A percentile compares a stretch with the other conserved stretches of the same genome.
Conservation (phyloP, 208 protist genomes). For the Endotrypanum monterogeii region DNA sequence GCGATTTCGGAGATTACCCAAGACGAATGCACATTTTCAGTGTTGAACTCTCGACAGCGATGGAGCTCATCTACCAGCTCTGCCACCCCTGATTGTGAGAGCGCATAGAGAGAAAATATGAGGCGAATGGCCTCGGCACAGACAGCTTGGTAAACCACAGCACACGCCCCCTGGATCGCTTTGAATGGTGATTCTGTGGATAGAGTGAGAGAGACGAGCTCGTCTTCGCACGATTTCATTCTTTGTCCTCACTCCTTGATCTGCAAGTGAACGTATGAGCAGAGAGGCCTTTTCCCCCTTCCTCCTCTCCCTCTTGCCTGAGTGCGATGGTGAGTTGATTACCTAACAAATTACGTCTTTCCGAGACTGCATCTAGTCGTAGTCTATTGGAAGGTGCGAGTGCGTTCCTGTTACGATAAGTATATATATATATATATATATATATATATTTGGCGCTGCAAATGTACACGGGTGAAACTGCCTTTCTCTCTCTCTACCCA, state of each 20-base stretch:
- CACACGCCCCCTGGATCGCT: constrained; percentile 11
- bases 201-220: not conserved
- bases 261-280: not conserved
- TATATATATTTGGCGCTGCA: too few species aligned
- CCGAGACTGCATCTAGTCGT: too few species aligned
- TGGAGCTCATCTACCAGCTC: constrained; percentile 13
- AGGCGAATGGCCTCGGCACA: constrained; percentile 25
- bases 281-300: not conserved
- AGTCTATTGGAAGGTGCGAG: too few species aligned
- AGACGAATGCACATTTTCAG: not conserved
- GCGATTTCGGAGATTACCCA: not conserved
- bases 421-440: too few species aligned
- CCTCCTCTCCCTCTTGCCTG: not conserved
- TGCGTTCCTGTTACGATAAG: too few species aligned
- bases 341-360: not conserved
- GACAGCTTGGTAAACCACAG: constrained; percentile 17
- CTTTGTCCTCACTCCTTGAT: not conserved
- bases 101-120: constrained; percentile 24
- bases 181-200: not conserved
- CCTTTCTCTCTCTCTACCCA: too few species aligned
- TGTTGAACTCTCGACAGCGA: constrained; percentile 3
- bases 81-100: constrained; percentile 4
- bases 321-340: not conserved
- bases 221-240: constrained; percentile 2
- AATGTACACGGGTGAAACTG: too few species aligned